Evolutionary conservation across 2,329 filamentous ascomycete species (phyloP), one percentile per base, ranked within the genome.

Genomic region (Aspergillus floridensis): DNA sequence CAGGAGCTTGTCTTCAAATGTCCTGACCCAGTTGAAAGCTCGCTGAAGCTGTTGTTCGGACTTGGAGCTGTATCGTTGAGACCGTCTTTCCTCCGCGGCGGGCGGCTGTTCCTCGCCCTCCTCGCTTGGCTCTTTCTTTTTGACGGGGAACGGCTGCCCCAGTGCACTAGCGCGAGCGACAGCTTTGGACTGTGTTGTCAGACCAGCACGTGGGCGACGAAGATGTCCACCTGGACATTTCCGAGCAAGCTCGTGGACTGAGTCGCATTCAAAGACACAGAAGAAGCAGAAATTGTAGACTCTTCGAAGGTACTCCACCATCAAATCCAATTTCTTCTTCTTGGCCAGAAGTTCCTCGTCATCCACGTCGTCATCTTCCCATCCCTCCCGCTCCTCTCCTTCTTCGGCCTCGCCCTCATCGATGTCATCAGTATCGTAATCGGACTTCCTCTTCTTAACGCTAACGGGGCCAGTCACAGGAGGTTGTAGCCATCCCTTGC

Each of bases 231-330:
- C 95, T 26, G 95, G 92, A 69, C 95, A 99, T 78, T 99, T 98
- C 60, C 95, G 88, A 46, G 91, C 93, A 65, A 99, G 82, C 77
- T 99, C 95, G 71, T 99, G 95, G 22, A 98, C 88, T 0, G 93
- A 98, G 75, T 99, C 95, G 71, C 92, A 95, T 77, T 99, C 95
- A 67, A 99, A 98, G 5, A 99, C 96, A 74, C 95, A 99, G 81
- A 98, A 99, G 82, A 99, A 97, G 80, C 95, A 99, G 79, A 99
- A 98, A 78, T 95, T 97, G 83, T 96, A 96, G 55, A 99, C 95
- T 16, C 95, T 88, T 55, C 95, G 92, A 60, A 99, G 84, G 74
- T 99, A 99, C 78, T 99, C 95, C 56, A 98, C 95, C 75, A 96
- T 84, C 38, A 99, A 82, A 77, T 99, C 95, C 53, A 99, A 86